Evolutionary conservation across 768 basidiomycete genomes (phyloP).

Genomic region (Mycena maculata): DNA sequence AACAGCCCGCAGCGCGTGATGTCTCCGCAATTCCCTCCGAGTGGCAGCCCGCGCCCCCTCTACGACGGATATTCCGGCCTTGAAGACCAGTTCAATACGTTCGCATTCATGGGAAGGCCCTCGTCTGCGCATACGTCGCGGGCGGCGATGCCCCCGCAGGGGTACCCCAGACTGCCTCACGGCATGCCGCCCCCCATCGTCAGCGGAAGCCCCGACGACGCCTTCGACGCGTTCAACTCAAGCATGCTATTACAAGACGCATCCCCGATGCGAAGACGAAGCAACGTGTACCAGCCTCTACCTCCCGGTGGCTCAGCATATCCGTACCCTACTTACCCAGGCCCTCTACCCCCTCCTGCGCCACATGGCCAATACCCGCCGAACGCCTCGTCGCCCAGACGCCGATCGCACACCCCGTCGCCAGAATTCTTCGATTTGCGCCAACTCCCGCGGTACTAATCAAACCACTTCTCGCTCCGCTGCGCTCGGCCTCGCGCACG

Average conservation of each 20-base stretch:
- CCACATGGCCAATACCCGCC: conserved; percentile 10
- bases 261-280: conserved; percentile 13
- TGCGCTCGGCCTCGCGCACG: neutral
- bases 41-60: neutral
- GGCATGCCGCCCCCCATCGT: conserved; percentile 1
- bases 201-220: neutral
- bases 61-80: neutral
- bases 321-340: conserved; percentile 2
- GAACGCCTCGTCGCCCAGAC: neutral
- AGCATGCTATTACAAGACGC: conserved; percentile 3
- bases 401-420: neutral
- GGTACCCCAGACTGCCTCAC: neutral
- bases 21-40: conserved; percentile 8
- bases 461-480: too few species aligned
- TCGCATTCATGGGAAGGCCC: neutral
- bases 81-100: conserved; percentile 3
- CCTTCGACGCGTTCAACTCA: neutral
- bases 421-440: neutral
- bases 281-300: conserved; percentile 1
- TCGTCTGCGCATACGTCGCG: neutral
- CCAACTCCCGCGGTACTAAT: conserved; percentile 10
- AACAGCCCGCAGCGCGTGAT: conserved; percentile 14
- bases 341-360: neutral
- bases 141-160: neutral
- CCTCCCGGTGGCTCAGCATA: neutral